phyloP scores from a whole-genome alignment of 163 green algal species.

The Scenedesmus sp. region DNA sequence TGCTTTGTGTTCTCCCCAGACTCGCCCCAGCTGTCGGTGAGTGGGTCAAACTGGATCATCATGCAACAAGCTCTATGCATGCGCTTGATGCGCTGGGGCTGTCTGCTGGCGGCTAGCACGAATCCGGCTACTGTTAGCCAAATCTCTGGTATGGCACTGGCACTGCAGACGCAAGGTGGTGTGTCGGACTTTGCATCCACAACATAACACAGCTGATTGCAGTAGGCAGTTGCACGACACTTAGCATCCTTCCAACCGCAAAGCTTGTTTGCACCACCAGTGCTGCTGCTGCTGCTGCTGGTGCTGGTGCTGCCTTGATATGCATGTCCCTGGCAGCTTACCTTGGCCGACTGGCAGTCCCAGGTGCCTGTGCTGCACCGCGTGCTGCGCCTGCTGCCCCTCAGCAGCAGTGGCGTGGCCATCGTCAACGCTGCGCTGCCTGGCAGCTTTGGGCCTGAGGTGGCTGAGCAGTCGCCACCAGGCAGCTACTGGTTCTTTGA shows the following conservation, averaged over 20 bases:
- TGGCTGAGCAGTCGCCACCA: background rate
- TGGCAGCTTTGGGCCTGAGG: background rate
- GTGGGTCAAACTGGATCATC: background rate
- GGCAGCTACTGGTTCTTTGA: slow-evolving; percentile 55
- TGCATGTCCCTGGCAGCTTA: background rate
- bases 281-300: background rate
- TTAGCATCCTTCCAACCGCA: too few relatives aligned
- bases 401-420: slow-evolving; percentile 42
- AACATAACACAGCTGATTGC: too few relatives aligned
- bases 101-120: too few relatives aligned
- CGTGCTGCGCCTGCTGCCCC: slow-evolving; percentile 47
- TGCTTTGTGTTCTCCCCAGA: slow-evolving; percentile 43
- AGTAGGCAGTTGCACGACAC: too few relatives aligned
- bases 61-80: too few relatives aligned
- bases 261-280: background rate
- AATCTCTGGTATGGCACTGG: background rate
- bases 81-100: too few relatives aligned
- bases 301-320: slow-evolving; percentile 7
- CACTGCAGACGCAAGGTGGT: background rate
- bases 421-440: slow-evolving; percentile 44
- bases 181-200: too few relatives aligned
- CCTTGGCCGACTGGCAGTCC: background rate
- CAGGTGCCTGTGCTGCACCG: slow-evolving; percentile 35
- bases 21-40: slow-evolving; percentile 37
- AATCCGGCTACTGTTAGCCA: too few relatives aligned